phyloP scores from a whole-genome alignment of 1,139 yeast species.

The Magnusiomyces suaveolens region DNA sequence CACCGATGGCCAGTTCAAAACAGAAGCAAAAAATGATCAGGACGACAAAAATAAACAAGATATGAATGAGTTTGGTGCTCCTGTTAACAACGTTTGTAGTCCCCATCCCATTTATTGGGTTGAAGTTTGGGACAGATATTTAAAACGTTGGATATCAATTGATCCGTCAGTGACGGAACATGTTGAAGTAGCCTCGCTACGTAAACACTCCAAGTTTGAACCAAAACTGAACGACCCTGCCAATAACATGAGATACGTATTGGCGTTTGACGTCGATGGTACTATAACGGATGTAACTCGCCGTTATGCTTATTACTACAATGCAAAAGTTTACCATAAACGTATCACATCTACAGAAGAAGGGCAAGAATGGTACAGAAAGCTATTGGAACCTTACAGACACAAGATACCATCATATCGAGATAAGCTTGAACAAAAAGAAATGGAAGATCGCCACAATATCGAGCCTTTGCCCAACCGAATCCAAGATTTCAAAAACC shows the following conservation, averaged over 20 bases:
- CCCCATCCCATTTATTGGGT: conserved; percentile 77
- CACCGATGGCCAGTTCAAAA: conserved; percentile 14
- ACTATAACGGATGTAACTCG: conserved; percentile 76
- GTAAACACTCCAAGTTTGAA: conserved; percentile 55
- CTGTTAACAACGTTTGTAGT: conserved; percentile 5
- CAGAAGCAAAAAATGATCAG: not conserved
- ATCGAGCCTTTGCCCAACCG: conserved; percentile 84
- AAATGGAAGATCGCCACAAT: conserved; percentile 55
- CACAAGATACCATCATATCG: conserved; percentile 22
- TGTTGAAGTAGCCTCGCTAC: conserved; percentile 51
- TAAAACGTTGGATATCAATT: conserved; percentile 70
- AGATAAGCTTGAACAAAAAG: conserved; percentile 63
- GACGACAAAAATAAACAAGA: not conserved
- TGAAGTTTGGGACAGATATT: conserved; percentile 79
- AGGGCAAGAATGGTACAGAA: conserved; percentile 57
- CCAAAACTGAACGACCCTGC: conserved; percentile 57
- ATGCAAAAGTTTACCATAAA: conserved; percentile 66
- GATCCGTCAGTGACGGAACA: conserved; percentile 63
- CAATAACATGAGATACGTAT: conserved; percentile 60
- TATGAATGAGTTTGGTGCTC: not conserved
- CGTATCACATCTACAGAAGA: conserved; percentile 48
- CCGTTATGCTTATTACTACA: conserved; percentile 60
- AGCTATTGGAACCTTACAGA: conserved; percentile 23
- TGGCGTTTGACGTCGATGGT: conserved; percentile 63
- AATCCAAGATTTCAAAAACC: conserved; percentile 72